Conservation (phyloP, 352 stramenopile species). For the Pilasporangium apinafurcum region DNA sequence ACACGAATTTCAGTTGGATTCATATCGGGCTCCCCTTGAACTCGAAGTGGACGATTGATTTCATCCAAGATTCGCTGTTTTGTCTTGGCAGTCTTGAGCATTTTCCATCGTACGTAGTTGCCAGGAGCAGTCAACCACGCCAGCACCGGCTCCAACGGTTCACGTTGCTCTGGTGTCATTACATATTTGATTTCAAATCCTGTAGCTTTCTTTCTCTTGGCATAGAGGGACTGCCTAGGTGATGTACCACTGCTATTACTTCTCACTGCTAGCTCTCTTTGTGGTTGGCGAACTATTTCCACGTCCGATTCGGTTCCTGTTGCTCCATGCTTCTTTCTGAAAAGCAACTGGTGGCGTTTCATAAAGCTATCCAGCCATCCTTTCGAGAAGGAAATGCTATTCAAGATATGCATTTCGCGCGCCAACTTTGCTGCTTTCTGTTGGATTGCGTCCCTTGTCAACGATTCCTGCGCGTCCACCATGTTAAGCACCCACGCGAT, state of each 20-base stretch:
- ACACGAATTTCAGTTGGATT: conserved; percentile 14
- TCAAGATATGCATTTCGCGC: conserved; percentile 24
- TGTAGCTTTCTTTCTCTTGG: not conserved
- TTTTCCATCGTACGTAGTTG: conserved; percentile 30
- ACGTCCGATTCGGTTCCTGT: no score
- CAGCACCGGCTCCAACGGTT: no score
- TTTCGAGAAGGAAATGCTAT: conserved; percentile 47
- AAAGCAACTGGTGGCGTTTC: conserved; percentile 41
- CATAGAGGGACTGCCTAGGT: no score
- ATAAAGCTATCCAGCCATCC: conserved; percentile 60
- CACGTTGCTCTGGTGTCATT: no score
- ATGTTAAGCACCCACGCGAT: conserved; percentile 34
- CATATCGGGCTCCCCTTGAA: conserved; percentile 16
- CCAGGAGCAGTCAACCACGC: conserved; percentile 26
- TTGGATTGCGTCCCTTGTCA: conserved; percentile 27
- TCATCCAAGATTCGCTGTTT: conserved; percentile 24
- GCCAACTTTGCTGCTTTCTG: conserved; percentile 28
- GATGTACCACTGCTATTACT: no score
- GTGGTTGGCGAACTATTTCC: no score
- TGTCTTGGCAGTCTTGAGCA: conserved; percentile 7
- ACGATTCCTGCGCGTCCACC: conserved; percentile 11
- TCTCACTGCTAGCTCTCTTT: no score
- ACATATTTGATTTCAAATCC: not conserved
- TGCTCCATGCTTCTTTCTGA: conserved; percentile 15
- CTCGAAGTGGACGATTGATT: conserved; percentile 26